These are phyloP conservation scores for Cladosporium colombiae DNA, from an alignment of 2,329 filamentous ascomycete species.

Conservation along the genomic window DNA sequence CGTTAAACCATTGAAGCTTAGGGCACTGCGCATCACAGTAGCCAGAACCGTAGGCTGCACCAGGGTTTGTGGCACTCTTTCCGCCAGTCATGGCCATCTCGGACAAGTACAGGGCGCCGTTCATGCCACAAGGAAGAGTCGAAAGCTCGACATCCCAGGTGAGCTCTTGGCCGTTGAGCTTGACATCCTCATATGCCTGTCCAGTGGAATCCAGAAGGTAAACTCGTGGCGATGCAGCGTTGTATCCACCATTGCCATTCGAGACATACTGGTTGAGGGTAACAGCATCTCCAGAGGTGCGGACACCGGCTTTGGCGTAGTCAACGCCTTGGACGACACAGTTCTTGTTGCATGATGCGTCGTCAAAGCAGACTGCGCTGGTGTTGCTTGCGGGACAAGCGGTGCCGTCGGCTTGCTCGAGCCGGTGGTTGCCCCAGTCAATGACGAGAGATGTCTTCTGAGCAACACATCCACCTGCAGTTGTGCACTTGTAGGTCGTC, in stretches of 20 bases:
- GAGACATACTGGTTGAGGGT: conserved; percentile 40
- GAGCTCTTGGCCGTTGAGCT: conserved; percentile 66
- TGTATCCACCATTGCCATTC: conserved; percentile 15
- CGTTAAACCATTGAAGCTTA: conserved; percentile 13
- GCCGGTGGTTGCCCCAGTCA: conserved; percentile 48
- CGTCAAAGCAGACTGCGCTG: conserved; percentile 26
- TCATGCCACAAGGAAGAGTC: conserved; percentile 66
- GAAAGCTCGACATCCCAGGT: conserved; percentile 71
- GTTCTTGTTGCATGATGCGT: conserved; percentile 44
- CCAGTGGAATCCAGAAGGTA: conserved; percentile 63
- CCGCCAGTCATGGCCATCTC: conserved; percentile 64
- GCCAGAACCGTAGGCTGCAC: conserved; percentile 60
- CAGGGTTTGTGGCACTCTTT: conserved; percentile 42
- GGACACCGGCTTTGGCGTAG: conserved; percentile 56
- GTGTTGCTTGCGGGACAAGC: conserved; percentile 43
- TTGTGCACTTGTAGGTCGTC: conserved; percentile 56
- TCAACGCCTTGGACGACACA: conserved; percentile 58
- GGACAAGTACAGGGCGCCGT: conserved; percentile 68
- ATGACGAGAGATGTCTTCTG: conserved; percentile 53
- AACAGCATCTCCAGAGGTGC: conserved; percentile 50
- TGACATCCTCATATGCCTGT: conserved; percentile 64
- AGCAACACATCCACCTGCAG: conserved; percentile 49
- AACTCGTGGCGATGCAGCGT: conserved; percentile 44
- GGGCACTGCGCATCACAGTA: conserved; percentile 53
- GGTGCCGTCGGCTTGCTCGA: conserved; percentile 1